These are phyloP conservation scores for Prunus fruticosa DNA, from an alignment of 306 rosid species.

Conservation along the genomic window DNA sequence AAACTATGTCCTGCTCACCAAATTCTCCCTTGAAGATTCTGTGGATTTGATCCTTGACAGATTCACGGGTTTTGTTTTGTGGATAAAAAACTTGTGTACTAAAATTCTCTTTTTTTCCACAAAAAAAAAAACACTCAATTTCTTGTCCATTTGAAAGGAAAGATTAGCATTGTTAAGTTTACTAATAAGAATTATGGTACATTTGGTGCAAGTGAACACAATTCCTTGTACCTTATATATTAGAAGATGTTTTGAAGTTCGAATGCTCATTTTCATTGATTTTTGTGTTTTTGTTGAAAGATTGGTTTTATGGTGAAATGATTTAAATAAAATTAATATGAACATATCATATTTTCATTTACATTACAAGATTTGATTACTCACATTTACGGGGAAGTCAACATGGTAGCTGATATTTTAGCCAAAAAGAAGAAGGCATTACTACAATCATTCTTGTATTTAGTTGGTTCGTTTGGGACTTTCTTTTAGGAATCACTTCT, in stretches of 20 bases:
- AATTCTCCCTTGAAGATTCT: background rate
- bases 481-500: too few relatives aligned
- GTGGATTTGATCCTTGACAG: background rate
- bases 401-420: too few relatives aligned
- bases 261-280: too few relatives aligned
- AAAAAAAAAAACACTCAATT: background rate
- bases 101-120: background rate
- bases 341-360: too few relatives aligned
- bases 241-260: background rate
- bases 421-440: too few relatives aligned
- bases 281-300: too few relatives aligned
- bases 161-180: background rate
- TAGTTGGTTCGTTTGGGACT: too few relatives aligned
- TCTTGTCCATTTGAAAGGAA: background rate
- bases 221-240: background rate
- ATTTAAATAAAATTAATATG: too few relatives aligned
- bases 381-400: too few relatives aligned
- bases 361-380: too few relatives aligned
- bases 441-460: too few relatives aligned
- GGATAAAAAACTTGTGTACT: background rate
- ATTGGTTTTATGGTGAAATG: too few relatives aligned
- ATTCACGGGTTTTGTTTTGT: background rate
- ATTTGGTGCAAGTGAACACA: background rate
- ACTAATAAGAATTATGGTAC: background rate
- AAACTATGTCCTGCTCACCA: constrained; percentile 1